Base-by-base conservation (phyloP, 352 stramenopile species). In the Phytophthora sp. region DNA sequence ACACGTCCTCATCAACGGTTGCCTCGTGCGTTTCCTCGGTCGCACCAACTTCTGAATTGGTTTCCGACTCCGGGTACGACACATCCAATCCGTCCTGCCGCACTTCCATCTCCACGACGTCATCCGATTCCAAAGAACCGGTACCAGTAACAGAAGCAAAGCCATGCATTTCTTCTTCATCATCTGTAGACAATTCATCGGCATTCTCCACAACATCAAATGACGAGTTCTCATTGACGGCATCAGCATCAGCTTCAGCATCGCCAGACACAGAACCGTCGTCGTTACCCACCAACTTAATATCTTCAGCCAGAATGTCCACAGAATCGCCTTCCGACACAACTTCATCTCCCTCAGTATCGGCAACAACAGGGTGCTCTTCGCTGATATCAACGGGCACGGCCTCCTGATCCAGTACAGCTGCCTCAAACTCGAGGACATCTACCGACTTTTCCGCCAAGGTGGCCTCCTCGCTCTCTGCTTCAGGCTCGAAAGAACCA, bases 11-110 rank as follows among this genome's bases (percentile, higher is more conserved):
- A 26, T 5, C 18, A 15, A 28, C 21, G 26, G 38, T 41, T 41
- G 64, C 74, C 24, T 77, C 72, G 0, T 66, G 74, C 7, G 77
- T 28, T 42, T 57, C 52, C 52, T 37, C 66, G n/a, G n/a, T 54
- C 18, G 12, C 42, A 32, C 30, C 31, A 3, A 17, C 34, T 21
- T 54, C 32, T 9, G 35, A n/a, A n/a, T n/a, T n/a, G n/a, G n/a
- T 17, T 17, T 55, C 37, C 4, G 17, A 35, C 37, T 69, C 27
- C 5, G 39, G 28, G 20, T 66, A 60, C 17, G 48, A 59, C 41
- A 74, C 58, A 8, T 57, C 46, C 17, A 66, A 17, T 38, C 42
- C 54, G 27, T 73, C 58, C 34, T 69, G 58, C 4, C 15, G 58
- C 23, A 64, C 46, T 62, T 62, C 45, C n/a, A 61, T 23, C 35